phyloP scores from a whole-genome alignment of 306 rosid species.

The Lotus japonicus region DNA sequence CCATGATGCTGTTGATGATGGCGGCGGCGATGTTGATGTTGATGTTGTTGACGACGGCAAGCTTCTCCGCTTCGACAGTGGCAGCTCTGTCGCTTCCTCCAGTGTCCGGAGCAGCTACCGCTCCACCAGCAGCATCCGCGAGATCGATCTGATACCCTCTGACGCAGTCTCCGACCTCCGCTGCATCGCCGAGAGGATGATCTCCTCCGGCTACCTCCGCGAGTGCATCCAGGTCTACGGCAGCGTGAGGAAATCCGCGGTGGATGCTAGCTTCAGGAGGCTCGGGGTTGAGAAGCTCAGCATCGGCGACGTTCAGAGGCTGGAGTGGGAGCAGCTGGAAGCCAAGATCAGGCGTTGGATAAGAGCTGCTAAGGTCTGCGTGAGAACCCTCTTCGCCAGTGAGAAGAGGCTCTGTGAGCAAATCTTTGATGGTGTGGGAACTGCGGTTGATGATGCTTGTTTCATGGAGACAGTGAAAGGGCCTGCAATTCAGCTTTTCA shows the following conservation, averaged over 20 bases:
- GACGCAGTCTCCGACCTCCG: conserved; percentile 72
- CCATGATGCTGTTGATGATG: no score
- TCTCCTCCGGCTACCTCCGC: conserved; percentile 69
- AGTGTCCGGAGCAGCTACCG: conserved; percentile 43
- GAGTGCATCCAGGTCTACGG: conserved; percentile 97
- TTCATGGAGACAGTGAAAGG: conserved; percentile 94
- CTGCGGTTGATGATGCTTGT: conserved; percentile 81
- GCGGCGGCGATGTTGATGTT: background rate
- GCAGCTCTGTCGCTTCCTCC: conserved; percentile 11
- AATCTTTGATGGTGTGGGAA: conserved; percentile 73
- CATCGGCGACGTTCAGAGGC: conserved; percentile 90
- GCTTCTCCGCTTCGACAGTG: conserved; percentile 37
- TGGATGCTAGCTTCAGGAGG: conserved; percentile 65
- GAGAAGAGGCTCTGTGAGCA: conserved; percentile 90
- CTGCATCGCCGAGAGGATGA: conserved; percentile 84
- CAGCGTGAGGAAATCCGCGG: conserved; percentile 70
- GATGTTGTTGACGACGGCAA: conserved; percentile 14
- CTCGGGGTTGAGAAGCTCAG: conserved; percentile 82
- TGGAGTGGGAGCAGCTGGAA: conserved; percentile 85
- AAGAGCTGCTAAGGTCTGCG: conserved; percentile 71
- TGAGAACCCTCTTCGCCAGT: conserved; percentile 70
- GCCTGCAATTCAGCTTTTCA: conserved; percentile 88
- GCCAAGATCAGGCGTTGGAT: conserved; percentile 93
- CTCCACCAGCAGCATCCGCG: conserved; percentile 74
- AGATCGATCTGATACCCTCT: conserved; percentile 85